Percentiles rank a stretch among this genome's conserved stretches.
These are phyloP conservation scores for Stagonosporopsis chrysanthemi DNA, from an alignment of 2,329 filamentous ascomycete genomes.

Conservation along the genomic window DNA sequence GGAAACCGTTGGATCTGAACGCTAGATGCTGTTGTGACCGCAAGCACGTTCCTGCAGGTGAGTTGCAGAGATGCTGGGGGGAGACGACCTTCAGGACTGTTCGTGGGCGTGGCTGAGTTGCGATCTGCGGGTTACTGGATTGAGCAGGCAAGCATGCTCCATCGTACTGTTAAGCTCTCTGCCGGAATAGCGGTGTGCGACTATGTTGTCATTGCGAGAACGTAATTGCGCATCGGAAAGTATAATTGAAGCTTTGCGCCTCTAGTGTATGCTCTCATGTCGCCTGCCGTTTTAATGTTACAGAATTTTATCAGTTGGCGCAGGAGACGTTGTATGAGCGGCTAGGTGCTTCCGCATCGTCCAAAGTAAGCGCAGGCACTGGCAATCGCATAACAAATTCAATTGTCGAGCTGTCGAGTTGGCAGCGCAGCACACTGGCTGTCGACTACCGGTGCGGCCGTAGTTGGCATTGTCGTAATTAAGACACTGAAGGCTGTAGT, in stretches of 20 bases:
- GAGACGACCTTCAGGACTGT: not conserved
- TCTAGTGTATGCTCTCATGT: not conserved
- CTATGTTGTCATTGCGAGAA: not conserved
- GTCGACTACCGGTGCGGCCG: not conserved
- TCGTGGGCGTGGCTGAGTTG: not conserved
- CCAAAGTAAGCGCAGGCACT: not conserved
- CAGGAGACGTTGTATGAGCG: not conserved
- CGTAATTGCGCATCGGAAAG: not conserved
- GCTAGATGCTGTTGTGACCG: not conserved
- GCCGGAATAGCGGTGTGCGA: not conserved
- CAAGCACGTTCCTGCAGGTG: not conserved
- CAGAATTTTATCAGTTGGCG: not conserved
- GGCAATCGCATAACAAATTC: not conserved
- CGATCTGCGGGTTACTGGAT: not conserved
- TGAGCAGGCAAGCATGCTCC: not conserved
- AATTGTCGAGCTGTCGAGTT: not conserved
- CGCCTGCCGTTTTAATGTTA: slow-evolving; percentile 2
- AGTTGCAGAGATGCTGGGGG: not conserved
- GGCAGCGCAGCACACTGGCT: not conserved
- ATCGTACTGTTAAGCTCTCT: not conserved
- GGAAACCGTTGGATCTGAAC: not conserved
- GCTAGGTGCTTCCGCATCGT: not conserved
- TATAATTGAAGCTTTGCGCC: not conserved
- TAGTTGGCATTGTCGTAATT: not conserved
- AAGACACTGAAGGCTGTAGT: not conserved